Conservation (phyloP, 352 stramenopile species). For the Globisporangium cylindrosporum region DNA sequence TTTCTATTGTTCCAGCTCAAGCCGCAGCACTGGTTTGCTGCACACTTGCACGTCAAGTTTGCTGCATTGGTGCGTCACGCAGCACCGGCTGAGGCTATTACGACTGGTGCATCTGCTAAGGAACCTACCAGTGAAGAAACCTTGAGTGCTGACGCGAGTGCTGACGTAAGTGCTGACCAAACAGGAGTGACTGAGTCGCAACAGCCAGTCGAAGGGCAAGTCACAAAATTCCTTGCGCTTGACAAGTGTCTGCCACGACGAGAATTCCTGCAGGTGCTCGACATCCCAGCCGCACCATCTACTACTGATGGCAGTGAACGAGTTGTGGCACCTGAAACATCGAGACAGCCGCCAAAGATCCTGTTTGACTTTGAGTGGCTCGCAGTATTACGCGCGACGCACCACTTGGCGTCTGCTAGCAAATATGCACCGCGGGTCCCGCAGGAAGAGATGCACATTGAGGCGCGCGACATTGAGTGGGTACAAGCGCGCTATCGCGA, state of each 20-base stretch:
- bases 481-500: constrained; percentile 50
- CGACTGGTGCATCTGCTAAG: not conserved
- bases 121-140: not conserved
- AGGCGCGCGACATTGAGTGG: constrained; percentile 74
- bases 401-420: constrained; percentile 79
- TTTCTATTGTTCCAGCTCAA: constrained; percentile 91
- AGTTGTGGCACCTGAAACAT: not conserved
- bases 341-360: constrained; percentile 47
- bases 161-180: not conserved
- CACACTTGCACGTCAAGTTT: constrained; percentile 99
- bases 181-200: not conserved
- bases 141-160: not conserved
- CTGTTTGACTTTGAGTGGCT: constrained; percentile 96
- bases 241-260: constrained; percentile 98
- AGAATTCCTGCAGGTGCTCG: constrained; percentile 94
- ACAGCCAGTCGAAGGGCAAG: constrained; percentile 1
- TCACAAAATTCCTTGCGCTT: constrained; percentile 97
- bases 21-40: constrained; percentile 96
- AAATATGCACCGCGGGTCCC: constrained; percentile 66
- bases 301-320: not conserved
- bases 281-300: constrained; percentile 40
- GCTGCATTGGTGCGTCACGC: constrained; percentile 91
- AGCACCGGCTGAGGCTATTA: not conserved
- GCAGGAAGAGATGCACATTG: constrained; percentile 71
- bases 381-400: constrained; percentile 90